A percentile compares a stretch with the other conserved stretches of the same genome.
Evolutionary conservation across 345 rosid species (phyloP).

Genomic region (Conringia planisiliqua): DNA sequence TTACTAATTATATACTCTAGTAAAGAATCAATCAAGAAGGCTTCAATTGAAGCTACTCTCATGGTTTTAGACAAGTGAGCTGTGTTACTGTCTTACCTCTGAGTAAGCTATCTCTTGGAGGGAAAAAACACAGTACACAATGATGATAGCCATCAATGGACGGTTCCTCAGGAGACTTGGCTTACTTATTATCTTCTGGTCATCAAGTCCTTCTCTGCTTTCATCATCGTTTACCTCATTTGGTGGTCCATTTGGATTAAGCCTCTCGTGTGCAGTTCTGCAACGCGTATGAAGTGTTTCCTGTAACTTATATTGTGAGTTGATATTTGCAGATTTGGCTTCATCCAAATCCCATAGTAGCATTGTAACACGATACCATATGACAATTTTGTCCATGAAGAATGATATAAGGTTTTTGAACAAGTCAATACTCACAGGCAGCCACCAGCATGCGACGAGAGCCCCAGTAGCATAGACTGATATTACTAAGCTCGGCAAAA

Average conservation of each 20-base stretch:
- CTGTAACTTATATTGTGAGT: background rate
- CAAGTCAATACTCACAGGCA: slow-evolving; percentile 53
- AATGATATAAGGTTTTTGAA: background rate
- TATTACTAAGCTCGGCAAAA: slow-evolving; percentile 71
- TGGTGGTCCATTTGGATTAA: background rate
- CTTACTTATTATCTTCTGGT: slow-evolving; percentile 22
- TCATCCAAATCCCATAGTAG: background rate
- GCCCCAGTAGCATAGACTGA: slow-evolving; percentile 52
- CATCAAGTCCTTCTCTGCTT: slow-evolving; percentile 4
- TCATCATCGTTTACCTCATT: slow-evolving; percentile 1
- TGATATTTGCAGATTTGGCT: background rate
- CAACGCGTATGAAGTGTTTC: slow-evolving; percentile 28
- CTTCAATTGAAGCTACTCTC: background rate
- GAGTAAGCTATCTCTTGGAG: slow-evolving; percentile 65
- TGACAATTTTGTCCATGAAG: background rate
- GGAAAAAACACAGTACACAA: slow-evolving; percentile 59
- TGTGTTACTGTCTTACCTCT: slow-evolving; percentile 39
- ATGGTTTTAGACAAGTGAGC: background rate
- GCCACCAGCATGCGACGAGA: slow-evolving; percentile 41
- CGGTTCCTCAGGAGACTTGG: slow-evolving; percentile 47
- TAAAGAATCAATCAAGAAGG: background rate
- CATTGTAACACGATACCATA: background rate
- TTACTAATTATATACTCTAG: too few relatives aligned
- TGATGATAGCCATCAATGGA: slow-evolving; percentile 56
- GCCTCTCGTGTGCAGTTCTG: background rate